Percentiles rank a stretch among this genome's conserved stretches.
Conservation (phyloP, 2,329 filamentous ascomycete species). For the Alternaria infectoria region DNA sequence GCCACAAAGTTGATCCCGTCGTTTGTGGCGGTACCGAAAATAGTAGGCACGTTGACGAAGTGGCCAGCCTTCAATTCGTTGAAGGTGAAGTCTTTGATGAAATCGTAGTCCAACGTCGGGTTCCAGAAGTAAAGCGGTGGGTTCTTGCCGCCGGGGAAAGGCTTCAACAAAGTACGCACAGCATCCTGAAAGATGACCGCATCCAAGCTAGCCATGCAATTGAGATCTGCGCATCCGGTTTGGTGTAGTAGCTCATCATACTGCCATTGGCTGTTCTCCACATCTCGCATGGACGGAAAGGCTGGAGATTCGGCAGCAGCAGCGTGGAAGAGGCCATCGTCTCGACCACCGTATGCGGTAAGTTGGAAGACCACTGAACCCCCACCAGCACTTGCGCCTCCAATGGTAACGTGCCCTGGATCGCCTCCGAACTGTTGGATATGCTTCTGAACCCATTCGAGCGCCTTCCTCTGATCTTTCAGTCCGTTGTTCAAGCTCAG, state of each 20-base stretch:
- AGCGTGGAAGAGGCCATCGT: constrained; percentile 47
- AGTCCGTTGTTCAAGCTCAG: constrained; percentile 47
- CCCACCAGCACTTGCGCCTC: constrained; percentile 50
- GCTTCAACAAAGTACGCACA: constrained; percentile 40
- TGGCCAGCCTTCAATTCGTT: constrained; percentile 45
- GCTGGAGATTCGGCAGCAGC: constrained; percentile 43
- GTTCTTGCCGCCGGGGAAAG: constrained; percentile 46
- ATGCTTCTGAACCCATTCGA: constrained; percentile 47
- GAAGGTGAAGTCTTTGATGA: constrained; percentile 50
- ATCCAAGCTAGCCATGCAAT: constrained; percentile 48
- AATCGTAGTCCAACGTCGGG: constrained; percentile 52
- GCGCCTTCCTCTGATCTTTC: constrained; percentile 45
- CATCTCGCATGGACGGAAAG: constrained; percentile 49
- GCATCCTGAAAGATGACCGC: constrained; percentile 48
- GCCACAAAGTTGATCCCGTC: constrained; percentile 52
- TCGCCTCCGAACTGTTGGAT: constrained; percentile 50
- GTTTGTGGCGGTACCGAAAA: constrained; percentile 55
- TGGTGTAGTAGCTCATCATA: constrained; percentile 47
- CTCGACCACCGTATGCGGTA: constrained; percentile 45
- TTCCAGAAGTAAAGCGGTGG: constrained; percentile 51
- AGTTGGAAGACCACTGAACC: constrained; percentile 48
- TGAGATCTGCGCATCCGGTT: constrained; percentile 46
- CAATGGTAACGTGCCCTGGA: constrained; percentile 47
- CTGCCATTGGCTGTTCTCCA: constrained; percentile 50
- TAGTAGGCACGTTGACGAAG: constrained; percentile 50